A percentile compares a stretch with the other conserved stretches of the same genome.
Conservation (phyloP, 768 basidiomycete species). For the Hortiboletus flavorubellus region DNA sequence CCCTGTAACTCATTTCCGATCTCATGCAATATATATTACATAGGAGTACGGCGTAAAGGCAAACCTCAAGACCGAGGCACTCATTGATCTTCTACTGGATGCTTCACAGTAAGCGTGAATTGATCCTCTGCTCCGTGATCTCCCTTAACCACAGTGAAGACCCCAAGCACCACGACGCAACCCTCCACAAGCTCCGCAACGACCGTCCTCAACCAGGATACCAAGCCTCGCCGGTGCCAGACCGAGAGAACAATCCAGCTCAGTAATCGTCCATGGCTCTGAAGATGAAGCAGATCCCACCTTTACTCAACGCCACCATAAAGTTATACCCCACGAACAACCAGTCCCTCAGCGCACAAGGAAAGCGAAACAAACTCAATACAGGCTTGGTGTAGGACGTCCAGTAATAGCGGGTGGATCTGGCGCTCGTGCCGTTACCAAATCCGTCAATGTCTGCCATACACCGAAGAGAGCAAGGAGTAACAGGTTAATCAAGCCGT, state of each 20-base stretch:
- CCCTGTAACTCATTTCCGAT: slow-evolving; percentile 11
- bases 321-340: slow-evolving; percentile 13
- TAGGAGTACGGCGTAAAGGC: slow-evolving; percentile 81
- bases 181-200: slow-evolving; percentile 20
- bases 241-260: slow-evolving; percentile 33
- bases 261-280: slow-evolving; percentile 38
- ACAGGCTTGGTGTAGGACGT: slow-evolving; percentile 66
- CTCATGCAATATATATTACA: slow-evolving; percentile 13
- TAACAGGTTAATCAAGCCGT: slow-evolving; percentile 47
- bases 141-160: slow-evolving; percentile 33
- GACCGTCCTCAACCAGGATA: slow-evolving; percentile 33
- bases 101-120: slow-evolving; percentile 39
- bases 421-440: slow-evolving; percentile 65
- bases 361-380: slow-evolving; percentile 72
- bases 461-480: slow-evolving; percentile 45
- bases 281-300: slow-evolving; percentile 41
- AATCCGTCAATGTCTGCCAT: slow-evolving; percentile 49
- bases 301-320: slow-evolving; percentile 20
- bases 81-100: slow-evolving; percentile 72
- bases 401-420: slow-evolving; percentile 63
- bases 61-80: slow-evolving; percentile 75
- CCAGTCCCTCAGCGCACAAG: slow-evolving; percentile 42
- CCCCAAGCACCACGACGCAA: slow-evolving; percentile 24
- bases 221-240: slow-evolving; percentile 27
- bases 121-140: slow-evolving; percentile 31